Evolutionary conservation across 495 filamentous ascomycete species (phyloP).

Genomic region (Trichoderma reesei): DNA sequence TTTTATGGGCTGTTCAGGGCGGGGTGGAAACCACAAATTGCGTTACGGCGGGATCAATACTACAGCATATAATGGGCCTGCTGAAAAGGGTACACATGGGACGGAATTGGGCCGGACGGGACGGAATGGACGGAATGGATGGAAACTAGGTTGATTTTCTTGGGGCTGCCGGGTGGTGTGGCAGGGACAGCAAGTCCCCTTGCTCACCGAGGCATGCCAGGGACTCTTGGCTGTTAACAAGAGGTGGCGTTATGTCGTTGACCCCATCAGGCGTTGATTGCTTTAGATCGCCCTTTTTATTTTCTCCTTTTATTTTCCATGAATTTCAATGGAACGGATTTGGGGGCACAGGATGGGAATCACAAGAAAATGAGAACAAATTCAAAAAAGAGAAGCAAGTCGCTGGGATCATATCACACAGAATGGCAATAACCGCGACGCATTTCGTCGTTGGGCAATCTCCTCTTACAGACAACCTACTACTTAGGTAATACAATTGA

Average conservation of each 20-base stretch:
- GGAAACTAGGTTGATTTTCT: not conserved
- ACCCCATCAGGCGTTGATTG: slow-evolving; percentile 4
- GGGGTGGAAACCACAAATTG: slow-evolving; percentile 5
- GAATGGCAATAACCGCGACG: not conserved
- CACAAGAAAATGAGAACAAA: not conserved
- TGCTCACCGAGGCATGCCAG: not conserved
- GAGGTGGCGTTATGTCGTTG: not conserved
- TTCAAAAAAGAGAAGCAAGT: not conserved
- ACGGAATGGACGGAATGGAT: not conserved
- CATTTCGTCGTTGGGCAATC: not conserved
- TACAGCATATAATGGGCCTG: not conserved
- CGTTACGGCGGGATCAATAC: not conserved
- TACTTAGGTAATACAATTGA: not conserved
- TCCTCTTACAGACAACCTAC: not conserved
- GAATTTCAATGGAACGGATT: slow-evolving; percentile 5
- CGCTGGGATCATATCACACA: slow-evolving; percentile 4
- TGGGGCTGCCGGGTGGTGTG: not conserved
- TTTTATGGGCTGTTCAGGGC: not conserved
- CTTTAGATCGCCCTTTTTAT: not conserved
- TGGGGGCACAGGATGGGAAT: not conserved
- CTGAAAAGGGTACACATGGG: not conserved
- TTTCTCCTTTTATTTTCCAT: slow-evolving; percentile 1
- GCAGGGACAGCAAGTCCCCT: not conserved
- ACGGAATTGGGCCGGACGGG: not conserved
- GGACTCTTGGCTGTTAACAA: slow-evolving; percentile 6